Evolutionary conservation across 208 protist genomes (phyloP), one percentile per base, ranked within the genome.

Genomic region (Leishmania turanica): DNA sequence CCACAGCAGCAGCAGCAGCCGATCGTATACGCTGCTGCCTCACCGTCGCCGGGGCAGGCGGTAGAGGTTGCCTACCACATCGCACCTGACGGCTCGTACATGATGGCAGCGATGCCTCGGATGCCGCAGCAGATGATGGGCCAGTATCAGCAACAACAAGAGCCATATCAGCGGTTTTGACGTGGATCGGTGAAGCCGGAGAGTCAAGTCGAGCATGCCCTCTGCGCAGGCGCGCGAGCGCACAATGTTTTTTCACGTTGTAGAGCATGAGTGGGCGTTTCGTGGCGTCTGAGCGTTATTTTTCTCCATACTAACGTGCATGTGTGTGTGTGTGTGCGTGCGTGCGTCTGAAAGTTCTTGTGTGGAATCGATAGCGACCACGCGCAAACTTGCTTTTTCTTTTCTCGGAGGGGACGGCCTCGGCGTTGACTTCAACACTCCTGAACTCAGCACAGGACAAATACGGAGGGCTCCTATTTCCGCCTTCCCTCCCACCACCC

Each of bases 1-100:
- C 34, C 27, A 45, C 64, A 69, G 64, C 64, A 74, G 72, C 71
- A 65, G 56, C 72, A 65, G 56, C 77, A 80, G 76, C 76, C 73
- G 47, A 66, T 74, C 8, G 15, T 84, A 31, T 84, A 85, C 17
- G 21, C 77, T 2, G 49, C 66, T 3, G 17, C 70, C 37, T 0
- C 31, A n/a, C 58, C 37, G 19, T 37, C 31, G 40, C n/a, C 37
- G 37, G 74, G 53, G 34, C 56, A 65, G 19, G 21, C 53, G 27
- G 62, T 64, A 8, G n/a, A 11, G 1, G 34, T 79, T 31, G 49
- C 64, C 21, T 79, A 79, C 49, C 76, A 79, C 37, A 72, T 79
- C 8, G 13, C 47, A 58, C 62, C 76, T 31, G 76, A 79, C 47
- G 76, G 76, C 27, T 62, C 76, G 17, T 79, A 72, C 45, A n/a